Evolutionary conservation across 495 filamentous ascomycete genomes (phyloP).

Genomic region (Penicilliopsis zonata): DNA sequence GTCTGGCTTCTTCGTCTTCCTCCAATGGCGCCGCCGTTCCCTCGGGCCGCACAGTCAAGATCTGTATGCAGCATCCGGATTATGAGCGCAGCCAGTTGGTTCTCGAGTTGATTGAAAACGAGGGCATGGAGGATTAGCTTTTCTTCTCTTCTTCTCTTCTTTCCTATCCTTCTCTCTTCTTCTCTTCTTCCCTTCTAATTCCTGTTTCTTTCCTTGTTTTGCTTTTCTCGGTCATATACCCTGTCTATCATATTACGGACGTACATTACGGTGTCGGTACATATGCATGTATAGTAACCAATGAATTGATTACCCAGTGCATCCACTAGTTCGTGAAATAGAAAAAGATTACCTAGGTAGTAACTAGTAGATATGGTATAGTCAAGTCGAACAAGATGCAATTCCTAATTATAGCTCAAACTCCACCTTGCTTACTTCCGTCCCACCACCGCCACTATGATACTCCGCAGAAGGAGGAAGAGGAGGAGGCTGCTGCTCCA

Average conservation of each 20-base stretch:
- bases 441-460: not conserved
- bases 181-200: not conserved
- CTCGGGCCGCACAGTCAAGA: slow-evolving; percentile 59
- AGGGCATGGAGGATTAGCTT: slow-evolving; percentile 65
- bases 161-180: not conserved
- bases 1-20: slow-evolving; percentile 5
- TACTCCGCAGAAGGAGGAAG: no score
- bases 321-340: no score
- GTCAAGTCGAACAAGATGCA: no score
- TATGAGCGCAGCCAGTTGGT: slow-evolving; percentile 70
- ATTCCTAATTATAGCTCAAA: not conserved
- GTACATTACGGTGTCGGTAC: no score
- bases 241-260: no score
- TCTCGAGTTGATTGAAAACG: slow-evolving; percentile 85
- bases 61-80: slow-evolving; percentile 91
- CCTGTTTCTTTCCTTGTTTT: not conserved
- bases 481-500: not conserved
- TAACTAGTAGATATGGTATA: no score
- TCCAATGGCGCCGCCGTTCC: slow-evolving; percentile 18
- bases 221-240: not conserved
- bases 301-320: no score
- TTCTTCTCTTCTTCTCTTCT: not conserved
- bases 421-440: not conserved
- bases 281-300: no score
- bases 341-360: no score